Conservation (phyloP, 441 rosid genomes). For the Euphorbia corollata region DNA sequence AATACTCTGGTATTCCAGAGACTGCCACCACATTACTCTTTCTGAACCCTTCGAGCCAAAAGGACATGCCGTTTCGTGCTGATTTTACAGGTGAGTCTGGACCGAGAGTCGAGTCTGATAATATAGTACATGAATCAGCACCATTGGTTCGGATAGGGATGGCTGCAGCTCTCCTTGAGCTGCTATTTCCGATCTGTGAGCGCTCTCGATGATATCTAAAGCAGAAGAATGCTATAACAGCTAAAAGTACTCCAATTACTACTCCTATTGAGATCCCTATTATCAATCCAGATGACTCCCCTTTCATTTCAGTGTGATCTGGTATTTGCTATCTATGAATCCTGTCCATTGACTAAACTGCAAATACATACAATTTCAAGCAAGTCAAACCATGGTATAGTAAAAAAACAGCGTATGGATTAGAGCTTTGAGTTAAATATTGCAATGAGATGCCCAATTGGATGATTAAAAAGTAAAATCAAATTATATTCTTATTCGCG, state of each 20-base stretch:
- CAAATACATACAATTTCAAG: conserved; percentile 14
- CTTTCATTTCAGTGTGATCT: conserved; percentile 52
- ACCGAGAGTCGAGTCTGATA: conserved; percentile 82
- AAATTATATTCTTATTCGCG: conserved; percentile 8
- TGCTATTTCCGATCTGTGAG: conserved; percentile 78
- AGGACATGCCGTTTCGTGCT: conserved; percentile 47
- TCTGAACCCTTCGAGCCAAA: conserved; percentile 73
- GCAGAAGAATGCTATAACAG: conserved; percentile 55
- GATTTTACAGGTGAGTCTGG: conserved; percentile 82
- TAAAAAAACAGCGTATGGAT: neutral
- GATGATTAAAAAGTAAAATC: conserved; percentile 23
- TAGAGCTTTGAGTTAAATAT: conserved; percentile 12
- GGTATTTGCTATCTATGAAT: conserved; percentile 26
- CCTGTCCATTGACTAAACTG: conserved; percentile 43
- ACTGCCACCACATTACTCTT: conserved; percentile 50
- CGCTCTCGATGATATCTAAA: conserved; percentile 64
- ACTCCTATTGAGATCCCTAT: conserved; percentile 83
- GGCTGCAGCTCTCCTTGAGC: conserved; percentile 66
- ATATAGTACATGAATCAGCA: conserved; percentile 51
- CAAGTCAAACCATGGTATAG: conserved; percentile 21
- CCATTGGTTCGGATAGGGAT: conserved; percentile 80
- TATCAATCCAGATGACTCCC: conserved; percentile 70
- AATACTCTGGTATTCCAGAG: conserved; percentile 89
- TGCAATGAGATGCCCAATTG: neutral
- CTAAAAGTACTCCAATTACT: conserved; percentile 84